Evolutionary conservation across 139 green algal genomes (phyloP).

Genomic region (Gonium pectorale): DNA sequence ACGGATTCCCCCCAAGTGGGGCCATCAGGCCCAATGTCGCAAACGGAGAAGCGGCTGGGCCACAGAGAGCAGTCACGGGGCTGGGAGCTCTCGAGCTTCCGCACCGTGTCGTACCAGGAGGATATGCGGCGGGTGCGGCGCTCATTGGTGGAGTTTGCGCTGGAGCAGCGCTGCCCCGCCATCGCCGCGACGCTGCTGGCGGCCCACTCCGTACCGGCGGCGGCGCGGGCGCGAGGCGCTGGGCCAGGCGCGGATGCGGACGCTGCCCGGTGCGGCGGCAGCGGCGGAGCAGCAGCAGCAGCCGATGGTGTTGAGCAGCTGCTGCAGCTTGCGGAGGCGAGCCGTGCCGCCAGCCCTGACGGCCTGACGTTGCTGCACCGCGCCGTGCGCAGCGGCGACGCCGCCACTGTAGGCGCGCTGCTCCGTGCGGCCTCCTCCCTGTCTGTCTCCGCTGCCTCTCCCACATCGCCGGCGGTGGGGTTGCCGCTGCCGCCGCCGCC

Average conservation of each 20-base stretch:
- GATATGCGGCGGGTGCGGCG: not conserved
- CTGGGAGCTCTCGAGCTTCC: not conserved
- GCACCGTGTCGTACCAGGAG: not conserved
- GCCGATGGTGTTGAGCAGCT: not conserved
- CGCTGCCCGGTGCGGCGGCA: not conserved
- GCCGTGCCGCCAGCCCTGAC: not conserved
- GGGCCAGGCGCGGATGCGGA: slow-evolving; percentile 4
- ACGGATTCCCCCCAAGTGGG: no score
- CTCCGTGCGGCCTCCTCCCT: slow-evolving; percentile 3
- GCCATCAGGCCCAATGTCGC: no score
- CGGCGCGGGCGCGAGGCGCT: not conserved
- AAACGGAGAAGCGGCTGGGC: no score
- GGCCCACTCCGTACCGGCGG: not conserved
- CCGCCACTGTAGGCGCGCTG: not conserved
- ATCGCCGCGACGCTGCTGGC: not conserved
- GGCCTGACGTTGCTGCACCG: slow-evolving; percentile 44
- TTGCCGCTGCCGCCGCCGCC: not conserved
- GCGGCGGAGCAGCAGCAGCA: not conserved
- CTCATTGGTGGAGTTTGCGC: not conserved
- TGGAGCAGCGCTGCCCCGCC: slow-evolving; percentile 10
- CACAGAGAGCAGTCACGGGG: not conserved
- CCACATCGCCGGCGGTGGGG: no score
- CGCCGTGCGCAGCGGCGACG: slow-evolving; percentile 18
- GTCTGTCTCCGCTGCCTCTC: no score
- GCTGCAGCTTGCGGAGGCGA: not conserved